Evolutionary conservation across 2,329 filamentous ascomycete species (phyloP).

Genomic region (Trichoderma endophyticum): DNA sequence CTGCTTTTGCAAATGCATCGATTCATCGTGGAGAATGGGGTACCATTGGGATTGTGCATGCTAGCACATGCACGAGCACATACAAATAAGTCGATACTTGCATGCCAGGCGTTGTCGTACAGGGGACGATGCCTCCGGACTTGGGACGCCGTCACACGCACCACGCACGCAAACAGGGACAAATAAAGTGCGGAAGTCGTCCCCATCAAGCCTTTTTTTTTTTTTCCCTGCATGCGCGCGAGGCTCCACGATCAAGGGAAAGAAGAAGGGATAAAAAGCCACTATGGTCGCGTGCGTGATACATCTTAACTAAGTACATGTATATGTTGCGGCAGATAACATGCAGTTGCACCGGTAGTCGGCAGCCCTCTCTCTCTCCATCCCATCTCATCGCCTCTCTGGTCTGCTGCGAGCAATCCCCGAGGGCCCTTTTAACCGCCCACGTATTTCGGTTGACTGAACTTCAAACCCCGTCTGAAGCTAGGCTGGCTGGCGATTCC

Average conservation of each 20-base stretch:
- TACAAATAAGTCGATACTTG: not conserved
- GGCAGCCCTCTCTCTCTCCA: not conserved
- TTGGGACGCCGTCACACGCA: not conserved
- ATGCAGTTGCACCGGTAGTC: not conserved
- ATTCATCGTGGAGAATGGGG: not conserved
- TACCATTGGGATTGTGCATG: not conserved
- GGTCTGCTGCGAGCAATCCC: not conserved
- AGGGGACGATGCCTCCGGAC: not conserved
- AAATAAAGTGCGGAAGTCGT: not conserved
- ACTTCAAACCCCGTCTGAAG: not conserved
- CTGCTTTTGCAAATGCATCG: not conserved
- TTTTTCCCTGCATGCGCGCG: not conserved
- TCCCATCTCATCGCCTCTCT: not conserved
- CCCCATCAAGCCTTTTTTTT: not conserved
- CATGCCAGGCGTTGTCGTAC: not conserved
- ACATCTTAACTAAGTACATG: not conserved
- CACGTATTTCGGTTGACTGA: not conserved
- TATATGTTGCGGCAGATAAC: not conserved
- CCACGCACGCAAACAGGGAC: not conserved
- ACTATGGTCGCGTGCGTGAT: slow-evolving; percentile 7
- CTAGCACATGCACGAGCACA: not conserved
- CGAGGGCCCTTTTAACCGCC: not conserved
- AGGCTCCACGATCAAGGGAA: not conserved
- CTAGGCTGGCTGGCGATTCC: not conserved
- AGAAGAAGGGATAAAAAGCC: not conserved